Base-by-base conservation (phyloP, 2,329 filamentous ascomycete species). In the Penicillium brevicompactum region DNA sequence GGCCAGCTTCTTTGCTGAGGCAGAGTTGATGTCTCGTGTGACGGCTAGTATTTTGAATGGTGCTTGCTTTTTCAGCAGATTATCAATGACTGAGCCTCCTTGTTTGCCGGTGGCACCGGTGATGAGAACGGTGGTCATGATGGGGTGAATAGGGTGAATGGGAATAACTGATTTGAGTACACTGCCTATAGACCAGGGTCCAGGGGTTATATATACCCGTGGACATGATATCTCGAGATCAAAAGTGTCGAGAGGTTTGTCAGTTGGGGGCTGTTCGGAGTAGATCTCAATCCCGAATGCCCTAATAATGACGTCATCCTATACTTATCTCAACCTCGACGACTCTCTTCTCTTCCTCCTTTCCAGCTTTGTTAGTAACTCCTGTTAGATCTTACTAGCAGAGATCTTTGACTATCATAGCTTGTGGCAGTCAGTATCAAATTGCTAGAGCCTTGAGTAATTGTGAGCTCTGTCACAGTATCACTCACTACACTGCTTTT, bases 21-120 rank as follows among this genome's bases (percentile, higher is more conserved):
- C 1, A 77, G 77, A 0, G 70, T 46, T 0, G 83, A 66, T 0
- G 62, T 87, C 78, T 57, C 86, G 82, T 2, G 85, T 87, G 21
- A 88, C 75, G 6, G 85, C 86, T 14, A 86, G 76, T 49, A 88
- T 82, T 11, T 79, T 75, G 56, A 80, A 78, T 2, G 62, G 53
- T 1, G 64, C 65, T 24, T 68, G 31, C 48, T 13, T 50, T 43
- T 27, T 74, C 49, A 16, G 76, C 67, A 21, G 64, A 65, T 6
- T 67, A 54, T 27, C 41, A 30, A 78, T 67, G 2, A 76, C 57
- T 3, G 71, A 66, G 4, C 70, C 68, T 5, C 75, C 76, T 64
- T 78, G 76, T 53, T 76, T 76, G 27, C 76, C 75, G 5, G 74
- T 78, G 14, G 74, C 73, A 5, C 75, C 74, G 8, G 68, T 72